Evolutionary conservation across 23 red algal species (phyloP), one percentile per base, ranked within the genome.

Genomic region (Gracilaria domingensis): DNA sequence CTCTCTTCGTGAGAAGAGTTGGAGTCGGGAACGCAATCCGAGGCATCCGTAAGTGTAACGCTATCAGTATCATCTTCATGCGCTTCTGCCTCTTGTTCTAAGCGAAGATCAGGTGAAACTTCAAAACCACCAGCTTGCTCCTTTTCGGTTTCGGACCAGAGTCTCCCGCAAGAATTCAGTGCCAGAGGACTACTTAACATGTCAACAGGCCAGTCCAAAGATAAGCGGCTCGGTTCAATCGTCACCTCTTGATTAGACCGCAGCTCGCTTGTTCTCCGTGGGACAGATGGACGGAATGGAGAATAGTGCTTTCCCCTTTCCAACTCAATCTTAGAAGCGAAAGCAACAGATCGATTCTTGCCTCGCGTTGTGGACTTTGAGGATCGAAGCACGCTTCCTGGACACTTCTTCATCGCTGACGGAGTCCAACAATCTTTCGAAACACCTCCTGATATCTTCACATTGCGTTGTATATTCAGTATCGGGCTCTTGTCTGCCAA

Each of bases 291-390:
- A 13, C 59, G 83, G 26, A 71, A 64, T 56, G 83, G 83, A 71
- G 83, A 86, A 26, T 86, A 86, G 45, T 86, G 83, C 3, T 61
- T 64, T 53, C 83, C 83, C 17, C 47, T 54, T 29, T 56, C 83
- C 13, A 86, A 45, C 55, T 83, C 80, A 83, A 83, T 83, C 29
- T 20, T 47, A 17, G 57, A 25, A 45, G 80, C 55, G 35, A 83
- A 83, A 39, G 23, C 61, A 62, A 83, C 80, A 33, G 57, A 66
- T 25, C 61, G 57, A 5, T 57, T 61, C 54, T 45, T 59, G 26
- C 24, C 14, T 44, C 38, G 16, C 13, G 2, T 45, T 6, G 80
- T 60, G 1, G 77, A 62, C 21, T 81, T 81, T 18, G 69, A 75
- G 0, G 69, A 75, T 12, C 69, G 69, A 44, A 75, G 69, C 69